Evolutionary conservation across 2,329 filamentous ascomycete species (phyloP), one percentile per base, ranked within the genome.

Genomic region (Teratosphaeria nubilosa): DNA sequence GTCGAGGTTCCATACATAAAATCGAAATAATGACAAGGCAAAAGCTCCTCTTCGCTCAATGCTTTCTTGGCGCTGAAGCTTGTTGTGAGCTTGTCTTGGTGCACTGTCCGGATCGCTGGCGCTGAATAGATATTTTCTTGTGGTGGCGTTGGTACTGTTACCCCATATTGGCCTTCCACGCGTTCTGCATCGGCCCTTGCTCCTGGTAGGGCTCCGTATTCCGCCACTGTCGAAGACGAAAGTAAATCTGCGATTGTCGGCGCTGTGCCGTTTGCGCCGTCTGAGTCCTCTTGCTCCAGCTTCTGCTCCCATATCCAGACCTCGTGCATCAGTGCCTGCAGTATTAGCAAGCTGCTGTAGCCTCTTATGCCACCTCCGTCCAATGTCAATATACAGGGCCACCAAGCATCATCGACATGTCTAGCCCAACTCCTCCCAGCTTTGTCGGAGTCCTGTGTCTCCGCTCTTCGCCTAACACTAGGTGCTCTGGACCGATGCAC

Each of bases 1-100:
- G 77, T 80, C 45, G 74, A 77, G 5, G 78, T 80, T 24, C 78
- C 78, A 57, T 78, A 79, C 71, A 80, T 79, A 68, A 78, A 77
- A 61, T 81, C 78, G 66, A 80, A 80, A 65, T 80, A 80, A 60
- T 80, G 76, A 59, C 76, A 79, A 58, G 77, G 78, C 11, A 78
- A 66, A 1, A 79, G 70, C 51, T 77, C 72, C 53, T 76, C 70
- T 60, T 76, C 74, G 53, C 70, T 66, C 58, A 74, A 73, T 2
- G 67, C 68, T 53, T 66, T 65, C 30, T 58, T 58, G 24, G 58
- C 57, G 48, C 58, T 63, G 10, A 62, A 54, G 34, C 64, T 57
- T 34, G 60, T 56, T n/a, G 60, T 66, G 24, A 63, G 61, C 9
- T 59, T 57, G 56, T 68, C 64, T n/a, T 63, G 56, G 13, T 54